phyloP scores from a whole-genome alignment of 1,284 basidiomycete species.

The Sanghuangporus baumii region DNA sequence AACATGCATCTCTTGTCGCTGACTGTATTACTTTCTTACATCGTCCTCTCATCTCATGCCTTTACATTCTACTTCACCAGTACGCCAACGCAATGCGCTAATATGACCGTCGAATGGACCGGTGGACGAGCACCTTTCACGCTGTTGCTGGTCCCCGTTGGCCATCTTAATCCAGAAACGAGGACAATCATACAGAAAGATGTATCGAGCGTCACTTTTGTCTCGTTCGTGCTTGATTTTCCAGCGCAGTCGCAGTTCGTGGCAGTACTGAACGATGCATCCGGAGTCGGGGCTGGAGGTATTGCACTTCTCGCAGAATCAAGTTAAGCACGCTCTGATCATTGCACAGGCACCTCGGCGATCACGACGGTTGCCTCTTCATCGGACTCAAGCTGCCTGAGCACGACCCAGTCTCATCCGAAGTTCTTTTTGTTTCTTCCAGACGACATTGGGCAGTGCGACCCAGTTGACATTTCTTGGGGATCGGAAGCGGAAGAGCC shows the following conservation, averaged over 20 bases:
- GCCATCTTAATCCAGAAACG: slow-evolving; percentile 18
- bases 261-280: slow-evolving; percentile 16
- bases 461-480: slow-evolving; percentile 11
- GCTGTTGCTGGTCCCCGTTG: slow-evolving; percentile 18
- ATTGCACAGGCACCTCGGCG: slow-evolving; percentile 12
- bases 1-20: not conserved
- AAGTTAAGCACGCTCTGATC: not conserved
- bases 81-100: slow-evolving; percentile 18
- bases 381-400: slow-evolving; percentile 17
- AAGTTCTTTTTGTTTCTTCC: slow-evolving; percentile 17
- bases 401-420: slow-evolving; percentile 3
- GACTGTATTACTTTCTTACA: not conserved
- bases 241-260: slow-evolving; percentile 18
- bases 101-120: slow-evolving; percentile 17
- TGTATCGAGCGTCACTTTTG: slow-evolving; percentile 8
- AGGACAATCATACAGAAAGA: slow-evolving; percentile 18
- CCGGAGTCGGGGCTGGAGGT: slow-evolving; percentile 18
- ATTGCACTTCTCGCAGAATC: not conserved
- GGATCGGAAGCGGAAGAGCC: slow-evolving; percentile 7
- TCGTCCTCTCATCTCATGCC: not conserved
- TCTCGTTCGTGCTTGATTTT: slow-evolving; percentile 17
- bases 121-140: slow-evolving; percentile 19
- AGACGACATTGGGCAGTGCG: slow-evolving; percentile 14
- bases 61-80: slow-evolving; percentile 12
- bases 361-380: slow-evolving; percentile 17